phyloP scores from a whole-genome alignment of 2,329 filamentous ascomycete species.

The Cladosporium sp. region DNA sequence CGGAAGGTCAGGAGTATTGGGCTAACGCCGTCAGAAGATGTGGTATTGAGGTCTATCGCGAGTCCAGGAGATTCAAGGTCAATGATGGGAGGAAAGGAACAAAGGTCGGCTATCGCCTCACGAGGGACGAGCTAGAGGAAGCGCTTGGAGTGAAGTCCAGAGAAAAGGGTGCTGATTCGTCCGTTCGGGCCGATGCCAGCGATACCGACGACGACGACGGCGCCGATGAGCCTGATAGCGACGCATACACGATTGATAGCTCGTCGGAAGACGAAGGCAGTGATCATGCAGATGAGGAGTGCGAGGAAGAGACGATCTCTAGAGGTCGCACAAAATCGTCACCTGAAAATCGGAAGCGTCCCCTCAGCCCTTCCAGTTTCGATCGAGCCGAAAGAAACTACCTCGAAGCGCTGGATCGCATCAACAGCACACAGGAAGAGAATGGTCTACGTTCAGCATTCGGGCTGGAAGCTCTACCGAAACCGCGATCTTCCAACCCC shows the following conservation, averaged over 20 bases:
- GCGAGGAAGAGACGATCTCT: not conserved
- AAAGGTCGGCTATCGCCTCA: constrained; percentile 24
- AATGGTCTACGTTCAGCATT: constrained; percentile 42
- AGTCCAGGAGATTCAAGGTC: constrained; percentile 23
- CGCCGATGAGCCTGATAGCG: too few relatives aligned
- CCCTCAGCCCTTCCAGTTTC: constrained; percentile 16
- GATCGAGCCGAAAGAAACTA: constrained; percentile 37
- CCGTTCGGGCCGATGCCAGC: constrained; percentile 22
- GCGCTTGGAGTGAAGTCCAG: constrained; percentile 27
- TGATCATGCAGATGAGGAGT: not conserved
- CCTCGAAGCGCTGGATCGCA: constrained; percentile 46
- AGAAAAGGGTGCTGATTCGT: not conserved
- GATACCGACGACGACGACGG: too few relatives aligned
- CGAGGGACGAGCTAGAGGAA: constrained; percentile 41
- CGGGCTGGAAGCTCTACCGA: constrained; percentile 25
- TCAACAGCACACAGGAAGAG: constrained; percentile 44
- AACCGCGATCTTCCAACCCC: constrained; percentile 29
- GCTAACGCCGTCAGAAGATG: constrained; percentile 48
- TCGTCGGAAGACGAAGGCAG: constrained; percentile 8
- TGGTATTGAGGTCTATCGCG: constrained; percentile 45
- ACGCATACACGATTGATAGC: constrained; percentile 19
- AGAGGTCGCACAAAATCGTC: not conserved
- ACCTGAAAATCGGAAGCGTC: constrained; percentile 18
- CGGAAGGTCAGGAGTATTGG: constrained; percentile 49
- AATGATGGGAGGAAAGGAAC: constrained; percentile 23